Evolutionary conservation across 345 rosid species (phyloP).

Genomic region (Sisymbrium altissimum): DNA sequence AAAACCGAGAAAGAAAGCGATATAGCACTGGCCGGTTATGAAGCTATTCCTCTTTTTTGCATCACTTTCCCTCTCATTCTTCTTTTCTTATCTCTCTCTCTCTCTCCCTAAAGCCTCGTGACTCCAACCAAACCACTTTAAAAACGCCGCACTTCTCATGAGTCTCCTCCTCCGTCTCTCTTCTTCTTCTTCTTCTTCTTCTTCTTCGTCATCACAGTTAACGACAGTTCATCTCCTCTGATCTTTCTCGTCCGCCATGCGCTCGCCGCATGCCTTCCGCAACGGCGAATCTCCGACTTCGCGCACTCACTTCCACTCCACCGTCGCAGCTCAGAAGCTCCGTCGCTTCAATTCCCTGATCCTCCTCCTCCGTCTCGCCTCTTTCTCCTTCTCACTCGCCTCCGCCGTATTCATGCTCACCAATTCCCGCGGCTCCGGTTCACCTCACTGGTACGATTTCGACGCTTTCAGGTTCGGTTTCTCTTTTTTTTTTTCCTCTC

Average conservation of each 20-base stretch:
- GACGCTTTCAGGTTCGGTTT: constrained; percentile 78
- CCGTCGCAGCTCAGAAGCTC: constrained; percentile 70
- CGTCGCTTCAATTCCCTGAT: constrained; percentile 74
- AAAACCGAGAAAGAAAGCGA: background rate
- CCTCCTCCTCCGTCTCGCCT: constrained; percentile 65
- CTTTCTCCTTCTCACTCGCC: constrained; percentile 79
- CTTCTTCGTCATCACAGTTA: background rate
- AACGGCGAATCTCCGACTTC: constrained; percentile 59
- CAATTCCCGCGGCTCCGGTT: constrained; percentile 54
- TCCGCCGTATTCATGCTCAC: constrained; percentile 88
- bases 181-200: constrained; percentile 2
- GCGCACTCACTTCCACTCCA: constrained; percentile 61
- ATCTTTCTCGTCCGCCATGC: constrained; percentile 52
- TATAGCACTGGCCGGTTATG: constrained; percentile 17
- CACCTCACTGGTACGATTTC: constrained; percentile 77
- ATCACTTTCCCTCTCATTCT: constrained; percentile 42
- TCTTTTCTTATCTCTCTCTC: constrained; percentile 13
- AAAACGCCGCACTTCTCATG: constrained; percentile 36
- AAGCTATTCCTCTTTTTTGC: constrained; percentile 11
- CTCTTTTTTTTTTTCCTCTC: background rate
- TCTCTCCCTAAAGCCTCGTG: constrained; percentile 39
- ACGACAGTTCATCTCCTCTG: background rate
- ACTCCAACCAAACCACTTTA: constrained; percentile 18
- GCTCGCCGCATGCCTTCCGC: constrained; percentile 60
- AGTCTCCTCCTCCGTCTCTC: constrained; percentile 15